A percentile compares a stretch with the other conserved stretches of the same genome.
phyloP scores from a whole-genome alignment of 257 asterid species.

The Handroanthus guayacan region DNA sequence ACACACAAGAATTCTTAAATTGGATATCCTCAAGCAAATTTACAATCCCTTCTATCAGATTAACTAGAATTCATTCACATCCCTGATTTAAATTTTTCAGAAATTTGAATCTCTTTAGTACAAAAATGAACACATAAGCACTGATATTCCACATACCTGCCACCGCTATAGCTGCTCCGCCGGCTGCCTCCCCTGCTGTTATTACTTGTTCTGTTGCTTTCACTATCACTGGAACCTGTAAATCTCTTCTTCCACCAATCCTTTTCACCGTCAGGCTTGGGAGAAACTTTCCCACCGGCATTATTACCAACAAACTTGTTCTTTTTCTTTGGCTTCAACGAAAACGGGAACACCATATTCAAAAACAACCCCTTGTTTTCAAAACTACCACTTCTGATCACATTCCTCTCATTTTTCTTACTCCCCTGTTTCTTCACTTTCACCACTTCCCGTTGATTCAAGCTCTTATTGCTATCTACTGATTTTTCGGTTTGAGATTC shows the following conservation, averaged over 20 bases:
- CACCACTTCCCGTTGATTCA: constrained; percentile 33
- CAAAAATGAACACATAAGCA: background rate
- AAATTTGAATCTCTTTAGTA: too few species aligned
- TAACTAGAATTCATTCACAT: too few species aligned
- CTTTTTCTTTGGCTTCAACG: constrained; percentile 51
- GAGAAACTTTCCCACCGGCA: constrained; percentile 47
- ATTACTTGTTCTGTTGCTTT: constrained; percentile 44
- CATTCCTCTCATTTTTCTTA: constrained; percentile 34
- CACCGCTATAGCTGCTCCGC: constrained; percentile 33
- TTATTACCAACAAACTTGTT: constrained; percentile 17
- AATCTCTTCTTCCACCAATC: constrained; percentile 82
- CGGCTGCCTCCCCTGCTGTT: constrained; percentile 41
- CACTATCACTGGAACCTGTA: constrained; percentile 60
- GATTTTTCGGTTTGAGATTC: constrained; percentile 22
- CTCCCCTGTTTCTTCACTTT: constrained; percentile 44
- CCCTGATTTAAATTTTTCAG: too few species aligned
- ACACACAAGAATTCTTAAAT: too few species aligned
- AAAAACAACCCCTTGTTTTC: constrained; percentile 63
- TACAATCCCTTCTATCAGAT: too few species aligned
- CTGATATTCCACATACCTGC: constrained; percentile 37
- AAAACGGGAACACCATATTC: constrained; percentile 69
- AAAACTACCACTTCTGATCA: constrained; percentile 44
- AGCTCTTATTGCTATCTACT: background rate
- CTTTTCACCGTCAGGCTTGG: constrained; percentile 58
- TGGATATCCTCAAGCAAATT: too few species aligned